Conservation (phyloP, 129 eudicot species). For the Helianthus tuberosus region DNA sequence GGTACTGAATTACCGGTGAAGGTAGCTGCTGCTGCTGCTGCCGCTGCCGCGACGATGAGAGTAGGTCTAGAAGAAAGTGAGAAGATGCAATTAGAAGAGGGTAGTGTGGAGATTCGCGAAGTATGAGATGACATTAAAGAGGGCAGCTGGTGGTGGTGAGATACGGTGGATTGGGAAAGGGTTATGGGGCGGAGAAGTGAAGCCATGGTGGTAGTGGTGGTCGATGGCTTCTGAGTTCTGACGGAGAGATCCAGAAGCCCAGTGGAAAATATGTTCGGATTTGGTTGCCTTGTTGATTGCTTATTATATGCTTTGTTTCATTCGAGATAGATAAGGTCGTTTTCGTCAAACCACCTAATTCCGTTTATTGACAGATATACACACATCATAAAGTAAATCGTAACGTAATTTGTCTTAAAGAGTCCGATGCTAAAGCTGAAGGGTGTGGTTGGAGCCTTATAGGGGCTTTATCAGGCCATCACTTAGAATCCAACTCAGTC, state of each 20-base stretch:
- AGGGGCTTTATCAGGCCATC: no score
- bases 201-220: conserved; percentile 36
- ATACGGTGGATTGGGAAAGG: conserved; percentile 31
- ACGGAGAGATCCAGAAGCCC: conserved; percentile 17
- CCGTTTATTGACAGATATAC: no score
- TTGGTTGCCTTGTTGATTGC: background rate
- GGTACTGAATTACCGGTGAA: conserved; percentile 48
- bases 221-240: conserved; percentile 15
- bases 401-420: no score
- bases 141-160: conserved; percentile 42
- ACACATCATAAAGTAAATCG: no score
- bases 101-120: conserved; percentile 4
- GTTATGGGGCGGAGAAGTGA: conserved; percentile 40
- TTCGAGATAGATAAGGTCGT: no score
- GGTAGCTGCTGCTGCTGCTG: conserved; percentile 37
- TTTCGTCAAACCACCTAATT: no score
- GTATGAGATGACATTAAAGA: conserved; percentile 35
- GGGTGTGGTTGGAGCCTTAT: no score
- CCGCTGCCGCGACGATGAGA: conserved; percentile 32
- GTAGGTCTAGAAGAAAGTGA: conserved; percentile 24
- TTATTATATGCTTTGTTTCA: no score
- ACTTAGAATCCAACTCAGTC: no score
- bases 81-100: conserved; percentile 16
- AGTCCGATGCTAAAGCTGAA: no score
- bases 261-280: background rate